Conservation (phyloP, 2,329 filamentous ascomycete species). For the Clonostachys rhizophaga region DNA sequence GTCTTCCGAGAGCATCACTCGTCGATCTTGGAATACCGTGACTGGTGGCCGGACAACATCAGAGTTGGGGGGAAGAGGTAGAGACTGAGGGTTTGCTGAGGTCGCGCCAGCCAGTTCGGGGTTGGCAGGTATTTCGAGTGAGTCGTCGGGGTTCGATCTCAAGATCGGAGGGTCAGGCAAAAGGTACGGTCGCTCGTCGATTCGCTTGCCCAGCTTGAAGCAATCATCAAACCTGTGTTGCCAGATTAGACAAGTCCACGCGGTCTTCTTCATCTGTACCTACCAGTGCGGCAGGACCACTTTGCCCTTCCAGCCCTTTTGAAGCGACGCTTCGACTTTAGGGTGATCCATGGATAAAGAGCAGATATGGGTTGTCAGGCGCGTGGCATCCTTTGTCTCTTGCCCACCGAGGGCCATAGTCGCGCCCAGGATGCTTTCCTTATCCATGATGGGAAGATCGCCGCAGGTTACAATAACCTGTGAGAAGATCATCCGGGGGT, state of each 20-base stretch:
- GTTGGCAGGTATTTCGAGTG: conserved; percentile 51
- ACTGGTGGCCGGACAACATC: conserved; percentile 43
- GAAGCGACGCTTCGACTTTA: conserved; percentile 59
- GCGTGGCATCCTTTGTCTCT: conserved; percentile 67
- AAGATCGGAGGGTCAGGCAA: conserved; percentile 85
- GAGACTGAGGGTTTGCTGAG: conserved; percentile 37
- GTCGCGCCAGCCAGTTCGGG: conserved; percentile 65
- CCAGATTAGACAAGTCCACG: background rate
- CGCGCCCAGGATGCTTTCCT: conserved; percentile 87
- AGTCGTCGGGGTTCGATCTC: conserved; percentile 48
- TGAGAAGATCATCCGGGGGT: conserved; percentile 85
- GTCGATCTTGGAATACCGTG: conserved; percentile 72
- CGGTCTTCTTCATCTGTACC: conserved; percentile 10
- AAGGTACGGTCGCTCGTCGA: conserved; percentile 81
- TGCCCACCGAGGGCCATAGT: conserved; percentile 86
- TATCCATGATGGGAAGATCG: conserved; percentile 79
- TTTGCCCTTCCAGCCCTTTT: conserved; percentile 67
- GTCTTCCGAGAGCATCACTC: conserved; percentile 73
- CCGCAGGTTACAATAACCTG: conserved; percentile 79
- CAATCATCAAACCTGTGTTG: conserved; percentile 84
- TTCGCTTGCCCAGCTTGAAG: conserved; percentile 84
- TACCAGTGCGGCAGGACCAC: conserved; percentile 93
- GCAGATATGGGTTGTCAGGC: conserved; percentile 82
- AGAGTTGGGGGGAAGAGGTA: conserved; percentile 35
- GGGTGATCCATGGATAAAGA: conserved; percentile 71